Conservation (phyloP, 768 basidiomycete genomes). For the Russula sp. region DNA sequence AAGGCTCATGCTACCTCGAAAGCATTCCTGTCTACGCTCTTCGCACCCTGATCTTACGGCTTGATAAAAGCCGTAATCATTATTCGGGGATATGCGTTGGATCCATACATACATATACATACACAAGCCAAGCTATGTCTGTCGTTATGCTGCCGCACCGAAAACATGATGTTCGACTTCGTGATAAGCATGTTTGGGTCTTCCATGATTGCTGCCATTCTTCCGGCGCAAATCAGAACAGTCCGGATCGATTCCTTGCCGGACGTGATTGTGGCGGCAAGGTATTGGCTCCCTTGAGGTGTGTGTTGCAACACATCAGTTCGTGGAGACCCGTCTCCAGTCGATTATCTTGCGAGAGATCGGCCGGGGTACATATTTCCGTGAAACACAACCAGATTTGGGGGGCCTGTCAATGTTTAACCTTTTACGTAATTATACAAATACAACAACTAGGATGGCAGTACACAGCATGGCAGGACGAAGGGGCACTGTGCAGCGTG, state of each 20-base stretch:
- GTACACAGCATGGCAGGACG: background rate
- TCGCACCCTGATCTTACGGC: constrained; percentile 58
- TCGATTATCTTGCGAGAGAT: constrained; percentile 1
- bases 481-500: background rate
- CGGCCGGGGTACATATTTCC: background rate
- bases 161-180: constrained; percentile 22
- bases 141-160: constrained; percentile 22
- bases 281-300: background rate
- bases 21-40: constrained; percentile 76
- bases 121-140: constrained; percentile 7
- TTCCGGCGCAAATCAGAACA: constrained; percentile 12
- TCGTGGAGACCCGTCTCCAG: background rate
- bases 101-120: constrained; percentile 7
- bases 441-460: background rate
- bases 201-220: constrained; percentile 11
- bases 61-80: constrained; percentile 5
- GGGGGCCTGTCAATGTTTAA: background rate
- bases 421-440: constrained; percentile 10
- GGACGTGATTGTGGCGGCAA: constrained; percentile 17
- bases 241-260: background rate
- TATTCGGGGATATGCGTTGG: background rate
- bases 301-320: background rate
- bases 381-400: constrained; percentile 7
- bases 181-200: constrained; percentile 14
- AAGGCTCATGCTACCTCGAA: constrained; percentile 59